phyloP scores from a whole-genome alignment of 2,329 filamentous ascomycete genomes.

The Ascochyta pisi region DNA sequence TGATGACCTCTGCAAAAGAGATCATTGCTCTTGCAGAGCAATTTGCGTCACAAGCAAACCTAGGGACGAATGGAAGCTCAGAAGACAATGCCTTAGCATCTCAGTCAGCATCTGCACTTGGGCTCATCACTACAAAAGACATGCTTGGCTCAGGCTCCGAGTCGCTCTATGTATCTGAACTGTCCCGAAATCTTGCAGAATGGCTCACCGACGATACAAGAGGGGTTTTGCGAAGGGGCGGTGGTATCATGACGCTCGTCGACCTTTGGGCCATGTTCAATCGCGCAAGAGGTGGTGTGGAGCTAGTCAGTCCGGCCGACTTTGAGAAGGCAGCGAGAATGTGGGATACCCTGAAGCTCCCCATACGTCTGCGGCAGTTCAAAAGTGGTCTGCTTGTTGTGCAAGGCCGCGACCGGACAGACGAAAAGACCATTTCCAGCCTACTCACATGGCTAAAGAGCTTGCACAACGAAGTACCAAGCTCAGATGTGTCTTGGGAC shows the following conservation, averaged over 20 bases:
- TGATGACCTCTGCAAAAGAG: constrained; percentile 98
- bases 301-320: constrained; percentile 88
- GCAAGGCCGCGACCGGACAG: constrained; percentile 84
- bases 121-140: constrained; percentile 92
- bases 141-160: constrained; percentile 84
- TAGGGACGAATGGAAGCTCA: constrained; percentile 62
- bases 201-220: constrained; percentile 49
- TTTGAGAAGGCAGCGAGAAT: constrained; percentile 88
- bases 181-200: constrained; percentile 50
- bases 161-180: constrained; percentile 79
- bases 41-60: constrained; percentile 72
- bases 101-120: constrained; percentile 82
- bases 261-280: constrained; percentile 75
- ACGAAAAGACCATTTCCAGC: constrained; percentile 84
- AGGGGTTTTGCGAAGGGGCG: constrained; percentile 45
- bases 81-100: constrained; percentile 79
- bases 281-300: constrained; percentile 87
- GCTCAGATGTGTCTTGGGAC: constrained; percentile 74
- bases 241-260: constrained; percentile 50
- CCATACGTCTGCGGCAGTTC: constrained; percentile 85
- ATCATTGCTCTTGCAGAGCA: constrained; percentile 91
- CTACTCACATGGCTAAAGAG: constrained; percentile 79
- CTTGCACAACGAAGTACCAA: constrained; percentile 70
- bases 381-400: constrained; percentile 95
- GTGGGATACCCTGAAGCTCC: constrained; percentile 87